phyloP scores from a whole-genome alignment of 2,329 filamentous ascomycete genomes.

The Pestalotiopsis sp. region DNA sequence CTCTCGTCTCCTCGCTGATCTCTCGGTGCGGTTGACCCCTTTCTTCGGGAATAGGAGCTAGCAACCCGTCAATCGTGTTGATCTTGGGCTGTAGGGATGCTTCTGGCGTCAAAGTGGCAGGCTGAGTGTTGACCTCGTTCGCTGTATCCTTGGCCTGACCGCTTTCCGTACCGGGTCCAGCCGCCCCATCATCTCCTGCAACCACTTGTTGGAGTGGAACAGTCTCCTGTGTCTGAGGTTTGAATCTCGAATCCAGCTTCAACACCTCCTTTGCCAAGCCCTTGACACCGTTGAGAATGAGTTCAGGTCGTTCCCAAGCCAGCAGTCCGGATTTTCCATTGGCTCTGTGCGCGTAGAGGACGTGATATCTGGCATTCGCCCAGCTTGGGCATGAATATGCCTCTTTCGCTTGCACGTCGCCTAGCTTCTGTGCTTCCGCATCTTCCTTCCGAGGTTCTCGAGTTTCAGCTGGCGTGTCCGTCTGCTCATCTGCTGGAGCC shows the following conservation, averaged over 20 bases:
- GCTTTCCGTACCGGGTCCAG: slow-evolving; percentile 11
- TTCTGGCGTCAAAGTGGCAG: slow-evolving; percentile 1
- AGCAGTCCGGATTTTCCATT: slow-evolving; percentile 45
- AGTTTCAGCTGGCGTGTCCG: slow-evolving; percentile 17
- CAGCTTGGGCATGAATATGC: slow-evolving; percentile 51
- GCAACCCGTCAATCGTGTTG: slow-evolving; percentile 15
- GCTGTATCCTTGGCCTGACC: slow-evolving; percentile 5
- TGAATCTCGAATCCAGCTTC: slow-evolving; percentile 40
- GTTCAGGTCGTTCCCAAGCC: slow-evolving; percentile 50
- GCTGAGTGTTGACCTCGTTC: slow-evolving; percentile 8
- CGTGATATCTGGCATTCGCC: slow-evolving; percentile 45
- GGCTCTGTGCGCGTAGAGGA: slow-evolving; percentile 43
- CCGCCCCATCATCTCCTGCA: slow-evolving; percentile 3
- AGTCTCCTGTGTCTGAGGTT: slow-evolving; percentile 23
- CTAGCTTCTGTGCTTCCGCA: neutral
- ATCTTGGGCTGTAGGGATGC: neutral
- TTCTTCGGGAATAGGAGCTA: slow-evolving; percentile 24
- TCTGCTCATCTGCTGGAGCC: slow-evolving; percentile 18
- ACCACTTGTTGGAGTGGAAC: slow-evolving; percentile 38
- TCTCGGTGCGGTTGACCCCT: slow-evolving; percentile 25
- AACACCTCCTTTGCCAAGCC: slow-evolving; percentile 43
- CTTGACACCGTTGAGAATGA: slow-evolving; percentile 44
- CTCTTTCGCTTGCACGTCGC: slow-evolving; percentile 15
- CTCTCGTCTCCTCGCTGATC: slow-evolving; percentile 29
- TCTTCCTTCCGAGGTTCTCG: neutral